Conservation (phyloP, 352 stramenopile species). For the Blastocystis sp. region DNA sequence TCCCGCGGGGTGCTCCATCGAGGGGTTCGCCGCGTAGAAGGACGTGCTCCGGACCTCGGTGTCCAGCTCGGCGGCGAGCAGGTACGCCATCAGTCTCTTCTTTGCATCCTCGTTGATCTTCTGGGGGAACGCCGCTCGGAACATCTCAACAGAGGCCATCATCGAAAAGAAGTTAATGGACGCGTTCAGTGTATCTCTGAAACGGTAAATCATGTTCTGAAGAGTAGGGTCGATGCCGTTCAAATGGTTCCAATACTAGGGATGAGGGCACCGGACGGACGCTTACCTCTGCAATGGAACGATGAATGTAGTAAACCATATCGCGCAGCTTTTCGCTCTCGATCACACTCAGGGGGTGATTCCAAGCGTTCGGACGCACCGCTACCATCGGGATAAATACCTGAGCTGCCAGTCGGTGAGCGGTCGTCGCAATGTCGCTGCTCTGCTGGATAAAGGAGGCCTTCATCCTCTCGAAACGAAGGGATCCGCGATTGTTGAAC, state of each 20-base stretch:
- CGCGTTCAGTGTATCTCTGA: background rate
- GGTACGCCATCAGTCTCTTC: background rate
- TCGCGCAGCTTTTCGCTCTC: background rate
- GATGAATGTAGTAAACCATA: background rate
- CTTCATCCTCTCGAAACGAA: constrained; percentile 3
- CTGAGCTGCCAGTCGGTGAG: background rate
- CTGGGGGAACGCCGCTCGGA: background rate
- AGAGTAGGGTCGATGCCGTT: background rate
- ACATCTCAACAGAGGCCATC: background rate
- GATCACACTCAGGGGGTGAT: background rate
- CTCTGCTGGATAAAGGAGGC: background rate
- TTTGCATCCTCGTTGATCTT: background rate
- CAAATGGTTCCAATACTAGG: background rate
- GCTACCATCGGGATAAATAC: background rate
- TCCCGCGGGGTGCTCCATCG: background rate
- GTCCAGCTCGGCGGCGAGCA: constrained; percentile 29
- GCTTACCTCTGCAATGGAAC: background rate
- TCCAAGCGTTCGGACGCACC: background rate
- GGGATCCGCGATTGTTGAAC: background rate
- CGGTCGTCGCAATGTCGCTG: background rate
- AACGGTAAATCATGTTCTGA: background rate
- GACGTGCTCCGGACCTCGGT: background rate
- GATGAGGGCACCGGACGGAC: background rate
- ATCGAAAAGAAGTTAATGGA: background rate
- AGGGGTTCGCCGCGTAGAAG: constrained; percentile 15